Evolutionary conservation across 31 red algal genomes (phyloP), one percentile per base, ranked within the genome.

Genomic region (Endocladia muricata): DNA sequence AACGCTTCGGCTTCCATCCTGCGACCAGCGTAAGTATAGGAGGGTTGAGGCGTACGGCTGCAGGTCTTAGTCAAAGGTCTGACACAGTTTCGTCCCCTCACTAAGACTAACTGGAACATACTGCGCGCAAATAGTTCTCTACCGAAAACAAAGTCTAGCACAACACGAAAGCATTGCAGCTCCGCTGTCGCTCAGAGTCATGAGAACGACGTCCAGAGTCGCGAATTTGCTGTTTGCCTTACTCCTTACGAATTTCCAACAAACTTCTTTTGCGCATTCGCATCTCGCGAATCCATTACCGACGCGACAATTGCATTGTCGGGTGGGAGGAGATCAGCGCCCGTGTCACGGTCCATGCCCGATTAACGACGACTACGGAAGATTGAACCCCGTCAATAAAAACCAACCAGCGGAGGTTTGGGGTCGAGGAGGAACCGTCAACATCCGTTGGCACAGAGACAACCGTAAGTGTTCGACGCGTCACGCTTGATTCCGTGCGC

Each of bases 281-380:
- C 51, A 83, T 54, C 40, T 83, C 5, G 80, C 80, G 31, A 56
- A 73, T 47, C 80, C 80, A 41, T 61, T 73, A n/a, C 80, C 80
- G 11, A 83, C 80, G 17, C 67, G 80, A 13, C 51, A 74, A 13
- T 41, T 83, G 28, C 67, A 74, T 41, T 83, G 80, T 56, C 48
- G 80, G 30, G 81, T 84, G 42, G 81, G 81, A 7, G 71, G 66
- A 74, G 57, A 63, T 29, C 59, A 51, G 6, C 19, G 69, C 23
- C 70, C 74, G 34, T 84, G 81, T 42, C 59, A 84, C 34, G 81
- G 81, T 43, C 81, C 81, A 26, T 84, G 81, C 34, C 81, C 81
- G 60, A 23, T 42, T 11, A 37, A 59, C 29, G 81, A 84, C 41
- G 71, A 74, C 69, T 84, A 75, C 52, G 81, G 81, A 4, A 55